Evolutionary conservation across 441 rosid genomes (phyloP), one percentile per base, ranked within the genome.

Genomic region (Populus hybrid): DNA sequence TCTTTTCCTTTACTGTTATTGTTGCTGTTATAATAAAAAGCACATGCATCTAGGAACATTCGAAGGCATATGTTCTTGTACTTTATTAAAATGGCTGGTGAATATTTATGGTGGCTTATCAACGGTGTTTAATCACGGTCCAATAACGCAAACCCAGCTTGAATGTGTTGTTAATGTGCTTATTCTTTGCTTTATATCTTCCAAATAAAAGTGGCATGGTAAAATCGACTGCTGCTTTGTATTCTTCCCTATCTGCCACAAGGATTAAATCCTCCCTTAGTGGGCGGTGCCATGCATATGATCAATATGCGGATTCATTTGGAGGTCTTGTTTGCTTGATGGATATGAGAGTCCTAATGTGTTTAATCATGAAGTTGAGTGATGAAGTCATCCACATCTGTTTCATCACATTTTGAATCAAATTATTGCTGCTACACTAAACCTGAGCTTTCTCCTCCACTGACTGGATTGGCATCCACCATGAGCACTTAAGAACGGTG

Each of bases 1-100:
- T 67, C 80, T 84, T 85, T 83, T 76, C 72, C 76, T 81, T 83
- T 85, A 63, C 74, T 74, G 82, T 79, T 79, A 79, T 63, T 61
- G 64, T 50, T 71, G 66, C 69, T 50, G 67, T 35, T 36, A 30
- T 30, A 79, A 79, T 73, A 75, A 76, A 67, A 78, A 80, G 81
- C 88, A 87, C 90, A 88, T 89, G 91, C 86, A 79, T 77, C 83
- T 83, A 57, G 88, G 89, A 88, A 89, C 88, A 84, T 86, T 91
- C 88, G 75, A 80, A 86, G 87, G 94, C 84, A 82, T 81, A 78
- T 70, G 80, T 89, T 84, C 83, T 76, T 78, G 24, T 79, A 73
- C 88, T 90, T 84, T 80, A 74, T 74, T 59, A 72, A 30, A 73
- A 81, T 80, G 72, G 80, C 59, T 54, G 75, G 65, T 74, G 67